Evolutionary conservation across 805 yeast genomes (phyloP).

Genomic region (Nakazawaea ernobii): DNA sequence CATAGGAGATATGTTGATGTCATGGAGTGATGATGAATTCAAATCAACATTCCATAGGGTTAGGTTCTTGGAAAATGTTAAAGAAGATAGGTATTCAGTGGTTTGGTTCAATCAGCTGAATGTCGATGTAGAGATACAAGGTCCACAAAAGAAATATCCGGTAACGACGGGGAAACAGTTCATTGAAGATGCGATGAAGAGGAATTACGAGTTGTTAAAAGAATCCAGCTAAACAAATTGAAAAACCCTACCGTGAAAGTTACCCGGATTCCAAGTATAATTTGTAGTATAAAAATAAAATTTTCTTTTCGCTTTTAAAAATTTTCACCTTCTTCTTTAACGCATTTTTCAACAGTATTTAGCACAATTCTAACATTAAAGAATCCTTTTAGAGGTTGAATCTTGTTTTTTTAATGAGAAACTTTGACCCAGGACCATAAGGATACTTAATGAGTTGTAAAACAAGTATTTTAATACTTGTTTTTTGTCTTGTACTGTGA

Average conservation of each 20-base stretch:
- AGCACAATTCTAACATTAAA: conserved; percentile 33
- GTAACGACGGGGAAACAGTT: conserved; percentile 25
- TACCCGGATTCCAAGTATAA: conserved; percentile 1
- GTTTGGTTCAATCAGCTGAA: conserved; percentile 32
- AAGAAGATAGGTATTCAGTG: conserved; percentile 25
- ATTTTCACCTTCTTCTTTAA: conserved; percentile 20
- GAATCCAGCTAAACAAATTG: neutral
- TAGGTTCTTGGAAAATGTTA: conserved; percentile 24
- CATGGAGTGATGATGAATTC: conserved; percentile 29
- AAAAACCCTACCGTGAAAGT: neutral
- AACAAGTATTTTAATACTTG: conserved; percentile 10
- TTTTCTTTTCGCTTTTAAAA: conserved; percentile 5
- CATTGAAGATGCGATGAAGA: conserved; percentile 28
- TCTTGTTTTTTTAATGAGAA: conserved; percentile 34
- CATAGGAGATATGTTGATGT: conserved; percentile 34
- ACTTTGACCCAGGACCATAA: conserved; percentile 54
- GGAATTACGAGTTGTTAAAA: conserved; percentile 17
- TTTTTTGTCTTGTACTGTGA: conserved; percentile 38
- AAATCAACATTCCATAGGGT: conserved; percentile 32
- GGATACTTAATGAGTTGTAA: conserved; percentile 38
- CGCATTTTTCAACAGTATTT: conserved; percentile 48
- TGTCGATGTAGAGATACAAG: conserved; percentile 25
- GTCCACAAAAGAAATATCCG: conserved; percentile 22
- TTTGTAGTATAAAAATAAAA: neutral
- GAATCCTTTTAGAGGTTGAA: conserved; percentile 58